Percentiles rank a stretch among this genome's conserved stretches.
phyloP scores from a whole-genome alignment of 2,329 filamentous ascomycete genomes.

The Exserohilum turcica region DNA sequence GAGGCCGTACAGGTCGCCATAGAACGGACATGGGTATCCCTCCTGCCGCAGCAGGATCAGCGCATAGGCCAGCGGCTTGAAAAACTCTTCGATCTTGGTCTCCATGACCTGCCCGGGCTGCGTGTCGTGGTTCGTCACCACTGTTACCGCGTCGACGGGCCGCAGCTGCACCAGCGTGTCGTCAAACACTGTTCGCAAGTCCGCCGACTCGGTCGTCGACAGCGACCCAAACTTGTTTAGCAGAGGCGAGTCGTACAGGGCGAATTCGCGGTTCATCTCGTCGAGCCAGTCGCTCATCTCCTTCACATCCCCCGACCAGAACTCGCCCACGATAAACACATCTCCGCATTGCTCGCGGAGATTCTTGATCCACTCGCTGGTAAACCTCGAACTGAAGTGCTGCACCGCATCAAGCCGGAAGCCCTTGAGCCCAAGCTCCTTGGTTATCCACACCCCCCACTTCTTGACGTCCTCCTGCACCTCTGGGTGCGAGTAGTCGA shows the following conservation, averaged over 20 bases:
- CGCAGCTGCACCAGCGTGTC: conserved; percentile 60
- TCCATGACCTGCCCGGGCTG: conserved; percentile 67
- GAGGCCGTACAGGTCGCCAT: conserved; percentile 71
- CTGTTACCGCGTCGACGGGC: conserved; percentile 65
- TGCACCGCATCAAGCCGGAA: conserved; percentile 75
- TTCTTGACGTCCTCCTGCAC: conserved; percentile 66
- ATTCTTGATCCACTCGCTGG: conserved; percentile 65
- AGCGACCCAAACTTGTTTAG: conserved; percentile 69
- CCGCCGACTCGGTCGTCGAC: conserved; percentile 61
- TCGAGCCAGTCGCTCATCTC: conserved; percentile 64
- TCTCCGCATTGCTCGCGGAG: conserved; percentile 56
- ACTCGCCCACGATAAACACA: conserved; percentile 72
- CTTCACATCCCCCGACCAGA: conserved; percentile 65
- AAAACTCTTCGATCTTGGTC: conserved; percentile 66
- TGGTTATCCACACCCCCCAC: conserved; percentile 71
- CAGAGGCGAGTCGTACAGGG: conserved; percentile 70
- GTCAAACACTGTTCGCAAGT: conserved; percentile 69
- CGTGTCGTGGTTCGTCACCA: conserved; percentile 76
- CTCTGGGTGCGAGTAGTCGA: conserved; percentile 65
- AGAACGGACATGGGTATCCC: conserved; percentile 72
- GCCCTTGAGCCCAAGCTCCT: conserved; percentile 65
- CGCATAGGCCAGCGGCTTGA: conserved; percentile 74
- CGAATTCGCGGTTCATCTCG: conserved; percentile 59
- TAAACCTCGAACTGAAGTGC: conserved; percentile 72
- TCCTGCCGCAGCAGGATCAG: conserved; percentile 69